A percentile compares a stretch with the other conserved stretches of the same genome.
phyloP scores from a whole-genome alignment of 2,329 filamentous ascomycete genomes.

The Neonectria sp. region DNA sequence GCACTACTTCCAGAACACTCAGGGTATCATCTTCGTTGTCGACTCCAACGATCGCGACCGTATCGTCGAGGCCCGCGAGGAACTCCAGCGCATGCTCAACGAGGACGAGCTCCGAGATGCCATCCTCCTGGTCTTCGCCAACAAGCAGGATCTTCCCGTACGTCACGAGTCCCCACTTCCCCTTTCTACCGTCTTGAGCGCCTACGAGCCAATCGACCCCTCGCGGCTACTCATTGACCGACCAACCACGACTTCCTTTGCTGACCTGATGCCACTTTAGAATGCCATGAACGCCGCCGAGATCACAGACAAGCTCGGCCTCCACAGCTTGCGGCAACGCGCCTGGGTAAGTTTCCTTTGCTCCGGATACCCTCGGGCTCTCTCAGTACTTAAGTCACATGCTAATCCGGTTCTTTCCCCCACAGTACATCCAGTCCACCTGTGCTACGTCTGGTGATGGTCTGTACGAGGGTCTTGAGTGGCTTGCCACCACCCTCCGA shows the following conservation, averaged over 20 bases:
- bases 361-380: not conserved
- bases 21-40: slow-evolving; percentile 99
- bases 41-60: slow-evolving; percentile 99
- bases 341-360: slow-evolving; percentile 86
- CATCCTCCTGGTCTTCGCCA: slow-evolving; percentile 96
- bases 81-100: slow-evolving; percentile 98
- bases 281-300: slow-evolving; percentile 99
- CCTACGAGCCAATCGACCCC: slow-evolving; percentile 19
- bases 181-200: slow-evolving; percentile 22
- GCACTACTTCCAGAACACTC: slow-evolving; percentile 99
- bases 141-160: slow-evolving; percentile 99
- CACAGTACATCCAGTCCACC: slow-evolving; percentile 98
- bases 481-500: slow-evolving; percentile 87
- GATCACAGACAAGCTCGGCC: slow-evolving; percentile 99
- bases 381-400: slow-evolving; percentile 24
- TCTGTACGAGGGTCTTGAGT: slow-evolving; percentile 99
- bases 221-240: slow-evolving; percentile 10
- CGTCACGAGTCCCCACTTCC: slow-evolving; percentile 58
- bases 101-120: slow-evolving; percentile 99
- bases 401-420: slow-evolving; percentile 42
- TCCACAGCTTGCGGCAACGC: slow-evolving; percentile 98
- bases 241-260: slow-evolving; percentile 18
- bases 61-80: slow-evolving; percentile 96
- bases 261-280: slow-evolving; percentile 62
- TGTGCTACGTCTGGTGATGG: slow-evolving; percentile 99